phyloP scores from a whole-genome alignment of 805 yeast species.

The Blastobotrys peoriensis region DNA sequence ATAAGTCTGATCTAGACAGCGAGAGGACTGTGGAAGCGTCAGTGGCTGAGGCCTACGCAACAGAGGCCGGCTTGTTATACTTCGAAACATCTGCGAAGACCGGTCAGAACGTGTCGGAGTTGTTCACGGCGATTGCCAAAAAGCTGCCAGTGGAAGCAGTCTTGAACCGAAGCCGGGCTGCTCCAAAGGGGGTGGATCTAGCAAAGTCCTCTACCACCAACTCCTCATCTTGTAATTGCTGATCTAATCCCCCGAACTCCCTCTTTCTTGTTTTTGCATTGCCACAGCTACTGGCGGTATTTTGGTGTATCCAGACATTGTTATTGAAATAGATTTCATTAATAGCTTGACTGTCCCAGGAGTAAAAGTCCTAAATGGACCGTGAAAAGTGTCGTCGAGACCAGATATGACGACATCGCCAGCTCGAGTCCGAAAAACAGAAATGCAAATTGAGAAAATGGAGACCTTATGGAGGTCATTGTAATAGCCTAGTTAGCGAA shows the following conservation, averaged over 20 bases:
- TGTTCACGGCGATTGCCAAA: slow-evolving; percentile 43
- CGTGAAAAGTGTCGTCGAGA: no score
- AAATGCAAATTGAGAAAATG: background rate
- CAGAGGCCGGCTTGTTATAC: slow-evolving; percentile 45
- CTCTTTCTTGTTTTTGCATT: background rate
- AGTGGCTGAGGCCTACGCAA: slow-evolving; percentile 45
- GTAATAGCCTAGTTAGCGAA: background rate
- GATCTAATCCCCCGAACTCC: slow-evolving; percentile 3
- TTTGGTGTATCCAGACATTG: no score
- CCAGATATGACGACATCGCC: slow-evolving; percentile 4
- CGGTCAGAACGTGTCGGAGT: slow-evolving; percentile 51
- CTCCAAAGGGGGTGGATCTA: slow-evolving; percentile 32
- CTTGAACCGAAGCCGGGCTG: slow-evolving; percentile 16
- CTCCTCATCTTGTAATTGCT: slow-evolving; percentile 33
- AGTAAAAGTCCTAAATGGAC: no score
- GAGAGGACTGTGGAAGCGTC: slow-evolving; percentile 41
- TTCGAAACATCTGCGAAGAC: slow-evolving; percentile 65
- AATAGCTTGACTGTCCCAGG: no score
- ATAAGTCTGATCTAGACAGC: slow-evolving; percentile 61
- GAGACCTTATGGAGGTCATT: background rate
- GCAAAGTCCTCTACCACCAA: slow-evolving; percentile 20
- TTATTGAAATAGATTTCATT: no score
- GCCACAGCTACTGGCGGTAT: no score
- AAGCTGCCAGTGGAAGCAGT: slow-evolving; percentile 41
- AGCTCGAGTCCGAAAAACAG: slow-evolving; percentile 8